Base-by-base conservation (phyloP, 352 stramenopile species). In the Phytophthora cryptogea region DNA sequence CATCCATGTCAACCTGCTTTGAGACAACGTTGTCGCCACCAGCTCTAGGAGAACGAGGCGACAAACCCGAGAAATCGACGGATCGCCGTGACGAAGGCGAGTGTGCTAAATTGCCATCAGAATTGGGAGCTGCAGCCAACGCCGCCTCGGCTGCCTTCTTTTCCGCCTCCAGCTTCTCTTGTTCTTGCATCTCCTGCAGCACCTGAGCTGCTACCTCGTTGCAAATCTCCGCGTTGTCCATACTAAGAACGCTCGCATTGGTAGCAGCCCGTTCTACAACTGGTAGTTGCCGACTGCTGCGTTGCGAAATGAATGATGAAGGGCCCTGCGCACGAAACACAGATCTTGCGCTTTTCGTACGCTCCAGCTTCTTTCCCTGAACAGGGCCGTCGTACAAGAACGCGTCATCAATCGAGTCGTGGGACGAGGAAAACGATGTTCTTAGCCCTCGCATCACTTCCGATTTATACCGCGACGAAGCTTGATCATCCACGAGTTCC, bases 361-460 rank as follows among this genome's bases (percentile, higher is more conserved):
- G 57, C 32, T 65, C 58, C 1, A 69, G 26, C 17, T 68, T 70
- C 30, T 72, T 74, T 8, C 45, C 37, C 31, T 17, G 56, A 0
- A 46, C 44, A 17, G 48, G 54, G 9, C 36, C 54, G 8, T 76
- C 63, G 17, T 63, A 66, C 4, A 69, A 62, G 55, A 92, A 89
- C 1, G 77, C 78, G 44, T 92, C 84, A 41, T 92, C 82, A 31
- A 94, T 88, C 0, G 82, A 94, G 37, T 92, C 83, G 5, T 77
- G 76, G 7, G 84, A 94, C 0, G 82, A 92, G 2, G 74, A 69
- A 9, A 84, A 65, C 0, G 84, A 93, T 2, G 36, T 59, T 1
- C 68, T 65, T 42, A 80, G 56, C 61, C 52, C 63, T 28, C 69
- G 68, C 32, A 83, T 75, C 0, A 74, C 56, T 31, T 86, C 76